A percentile compares a stretch with the other conserved stretches of the same genome.
Conservation (phyloP, 2,329 filamentous ascomycete genomes). For the Penicillium crustosum region DNA sequence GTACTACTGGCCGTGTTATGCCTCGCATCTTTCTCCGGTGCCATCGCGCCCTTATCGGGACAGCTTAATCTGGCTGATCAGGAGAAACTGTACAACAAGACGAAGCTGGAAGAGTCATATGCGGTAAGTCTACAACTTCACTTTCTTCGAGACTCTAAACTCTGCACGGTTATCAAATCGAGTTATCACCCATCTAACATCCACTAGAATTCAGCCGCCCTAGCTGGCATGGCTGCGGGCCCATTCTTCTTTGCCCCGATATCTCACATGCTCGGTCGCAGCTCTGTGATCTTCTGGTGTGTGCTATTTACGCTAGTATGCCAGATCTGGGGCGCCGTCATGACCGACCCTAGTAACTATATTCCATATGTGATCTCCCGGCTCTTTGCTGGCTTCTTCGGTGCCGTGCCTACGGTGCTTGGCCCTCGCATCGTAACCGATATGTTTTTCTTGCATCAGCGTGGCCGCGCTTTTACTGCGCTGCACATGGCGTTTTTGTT, state of each 20-base stretch:
- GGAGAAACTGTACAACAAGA: slow-evolving; percentile 36
- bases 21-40: slow-evolving; percentile 39
- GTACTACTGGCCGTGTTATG: slow-evolving; percentile 35
- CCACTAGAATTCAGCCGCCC: slow-evolving; percentile 37
- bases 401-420: slow-evolving; percentile 40
- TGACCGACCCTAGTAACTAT: slow-evolving; percentile 38
- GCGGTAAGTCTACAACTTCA: slow-evolving; percentile 25
- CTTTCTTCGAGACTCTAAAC: neutral
- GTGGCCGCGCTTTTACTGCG: slow-evolving; percentile 42
- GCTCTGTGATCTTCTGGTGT: slow-evolving; percentile 43
- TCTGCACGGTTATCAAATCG: neutral
- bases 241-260: slow-evolving; percentile 43
- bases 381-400: slow-evolving; percentile 44
- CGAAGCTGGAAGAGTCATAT: slow-evolving; percentile 34
- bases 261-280: slow-evolving; percentile 38
- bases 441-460: slow-evolving; percentile 47
- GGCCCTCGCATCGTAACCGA: slow-evolving; percentile 45
- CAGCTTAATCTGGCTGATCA: slow-evolving; percentile 41
- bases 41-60: slow-evolving; percentile 36
- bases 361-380: slow-evolving; percentile 41
- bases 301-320: slow-evolving; percentile 36
- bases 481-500: slow-evolving; percentile 41
- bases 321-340: slow-evolving; percentile 42
- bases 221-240: slow-evolving; percentile 42
- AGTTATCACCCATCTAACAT: slow-evolving; percentile 1